phyloP scores from a whole-genome alignment of 2,329 filamentous ascomycete genomes.

The Xylaria sp. region DNA sequence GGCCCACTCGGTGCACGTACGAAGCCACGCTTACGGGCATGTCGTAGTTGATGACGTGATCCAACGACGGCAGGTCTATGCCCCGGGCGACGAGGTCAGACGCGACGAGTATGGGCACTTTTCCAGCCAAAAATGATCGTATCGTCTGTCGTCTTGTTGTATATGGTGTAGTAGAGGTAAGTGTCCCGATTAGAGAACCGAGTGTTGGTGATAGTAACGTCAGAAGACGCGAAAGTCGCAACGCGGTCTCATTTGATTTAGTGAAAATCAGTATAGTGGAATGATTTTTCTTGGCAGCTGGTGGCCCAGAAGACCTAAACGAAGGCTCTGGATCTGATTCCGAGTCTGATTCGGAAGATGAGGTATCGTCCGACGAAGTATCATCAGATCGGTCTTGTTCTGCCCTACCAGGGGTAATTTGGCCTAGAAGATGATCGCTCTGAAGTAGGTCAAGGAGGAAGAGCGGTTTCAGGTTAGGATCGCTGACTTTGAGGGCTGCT shows the following conservation, averaged over 20 bases:
- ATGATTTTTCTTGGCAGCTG: slow-evolving; percentile 21
- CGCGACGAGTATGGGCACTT: slow-evolving; percentile 76
- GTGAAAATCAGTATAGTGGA: slow-evolving; percentile 77
- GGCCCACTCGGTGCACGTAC: slow-evolving; percentile 90
- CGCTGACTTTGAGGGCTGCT: slow-evolving; percentile 67
- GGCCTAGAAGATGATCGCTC: slow-evolving; percentile 50
- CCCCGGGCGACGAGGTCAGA: slow-evolving; percentile 93
- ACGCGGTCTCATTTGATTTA: slow-evolving; percentile 83
- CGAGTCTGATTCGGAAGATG: slow-evolving; percentile 39
- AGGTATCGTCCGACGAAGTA: slow-evolving; percentile 35
- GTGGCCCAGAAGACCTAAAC: neutral
- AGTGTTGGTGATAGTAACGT: slow-evolving; percentile 65
- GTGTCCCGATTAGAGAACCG: slow-evolving; percentile 62
- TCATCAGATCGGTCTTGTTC: slow-evolving; percentile 27
- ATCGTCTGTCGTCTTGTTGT: slow-evolving; percentile 69
- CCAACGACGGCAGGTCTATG: slow-evolving; percentile 77
- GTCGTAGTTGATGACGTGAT: slow-evolving; percentile 93
- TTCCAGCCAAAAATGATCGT: slow-evolving; percentile 63
- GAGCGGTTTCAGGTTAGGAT: slow-evolving; percentile 75
- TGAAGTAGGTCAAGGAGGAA: slow-evolving; percentile 79
- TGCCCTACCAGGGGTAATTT: slow-evolving; percentile 19
- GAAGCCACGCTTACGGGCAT: slow-evolving; percentile 77
- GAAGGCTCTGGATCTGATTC: slow-evolving; percentile 37
- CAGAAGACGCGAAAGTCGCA: slow-evolving; percentile 83
- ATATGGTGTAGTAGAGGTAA: slow-evolving; percentile 79